Percentiles rank a stretch among this genome's conserved stretches.
phyloP scores from a whole-genome alignment of 225 moss, liverwort and hornwort genomes.

The Lunularia cruciata region DNA sequence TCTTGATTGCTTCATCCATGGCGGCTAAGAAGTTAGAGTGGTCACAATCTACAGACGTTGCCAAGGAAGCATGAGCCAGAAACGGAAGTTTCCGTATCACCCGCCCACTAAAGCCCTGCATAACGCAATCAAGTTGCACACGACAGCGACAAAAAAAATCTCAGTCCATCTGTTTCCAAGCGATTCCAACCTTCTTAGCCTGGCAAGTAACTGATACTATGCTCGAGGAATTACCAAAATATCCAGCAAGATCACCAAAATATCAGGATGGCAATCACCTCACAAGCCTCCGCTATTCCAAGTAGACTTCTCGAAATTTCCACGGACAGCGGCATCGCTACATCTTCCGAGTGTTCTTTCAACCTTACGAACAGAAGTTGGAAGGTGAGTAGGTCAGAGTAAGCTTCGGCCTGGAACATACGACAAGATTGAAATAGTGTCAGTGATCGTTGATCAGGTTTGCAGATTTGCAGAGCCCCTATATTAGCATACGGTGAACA shows the following conservation, averaged over 20 bases:
- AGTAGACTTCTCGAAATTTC: constrained; percentile 27
- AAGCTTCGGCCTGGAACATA: constrained; percentile 4
- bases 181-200: neutral
- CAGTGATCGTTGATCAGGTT: neutral
- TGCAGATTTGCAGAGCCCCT: neutral
- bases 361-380: constrained; percentile 20
- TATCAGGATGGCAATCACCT: constrained; percentile 25
- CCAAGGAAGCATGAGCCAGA: constrained; percentile 34
- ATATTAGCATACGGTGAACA: neutral
- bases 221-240: neutral
- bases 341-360: constrained; percentile 3
- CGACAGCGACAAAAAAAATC: neutral
- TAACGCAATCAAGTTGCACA: neutral
- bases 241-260: neutral
- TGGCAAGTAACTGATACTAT: neutral
- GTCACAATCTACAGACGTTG: constrained; percentile 7
- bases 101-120: constrained; percentile 51
- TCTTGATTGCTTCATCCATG: constrained; percentile 28
- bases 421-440: neutral
- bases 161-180: neutral
- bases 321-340: constrained; percentile 11
- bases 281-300: constrained; percentile 33
- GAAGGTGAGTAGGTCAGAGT: constrained; percentile 23
- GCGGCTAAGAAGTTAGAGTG: constrained; percentile 21
- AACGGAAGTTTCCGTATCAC: constrained; percentile 47